phyloP scores from a whole-genome alignment of 1,284 basidiomycete species.

The Irpex rosettiformis region DNA sequence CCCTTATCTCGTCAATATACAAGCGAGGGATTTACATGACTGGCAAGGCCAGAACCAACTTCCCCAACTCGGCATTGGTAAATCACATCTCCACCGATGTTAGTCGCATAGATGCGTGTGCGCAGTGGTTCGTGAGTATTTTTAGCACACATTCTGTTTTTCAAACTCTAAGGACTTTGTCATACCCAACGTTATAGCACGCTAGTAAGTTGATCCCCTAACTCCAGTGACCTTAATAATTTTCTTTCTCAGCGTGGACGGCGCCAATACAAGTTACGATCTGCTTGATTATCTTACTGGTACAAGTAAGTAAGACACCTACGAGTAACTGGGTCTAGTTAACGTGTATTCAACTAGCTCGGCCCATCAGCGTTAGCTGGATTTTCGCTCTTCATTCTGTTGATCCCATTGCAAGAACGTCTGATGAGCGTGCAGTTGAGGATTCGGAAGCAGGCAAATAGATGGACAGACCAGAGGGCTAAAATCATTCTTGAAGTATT shows the following conservation, averaged over 20 bases:
- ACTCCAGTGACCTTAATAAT: background rate
- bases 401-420: conserved; percentile 68
- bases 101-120: conserved; percentile 53
- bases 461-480: conserved; percentile 70
- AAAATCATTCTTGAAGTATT: conserved; percentile 68
- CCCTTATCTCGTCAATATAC: conserved; percentile 76
- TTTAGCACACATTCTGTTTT: conserved; percentile 1
- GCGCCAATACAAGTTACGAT: conserved; percentile 65
- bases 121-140: conserved; percentile 66
- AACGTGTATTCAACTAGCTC: conserved; percentile 38
- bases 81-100: conserved; percentile 76
- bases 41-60: conserved; percentile 59
- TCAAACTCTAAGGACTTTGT: background rate
- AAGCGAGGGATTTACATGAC: conserved; percentile 66
- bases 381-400: conserved; percentile 67
- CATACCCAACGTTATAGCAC: conserved; percentile 30
- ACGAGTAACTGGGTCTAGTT: background rate
- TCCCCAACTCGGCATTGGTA: conserved; percentile 68
- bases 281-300: conserved; percentile 59
- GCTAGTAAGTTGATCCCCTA: conserved; percentile 32
- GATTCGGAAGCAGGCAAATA: conserved; percentile 57
- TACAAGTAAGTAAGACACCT: conserved; percentile 38
- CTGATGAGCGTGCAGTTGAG: conserved; percentile 69
- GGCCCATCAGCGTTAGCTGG: conserved; percentile 77
- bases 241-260: conserved; percentile 48